A percentile compares a stretch with the other conserved stretches of the same genome.
phyloP scores from a whole-genome alignment of 352 stramenopile genomes.

The Phytophthora palmivora region DNA sequence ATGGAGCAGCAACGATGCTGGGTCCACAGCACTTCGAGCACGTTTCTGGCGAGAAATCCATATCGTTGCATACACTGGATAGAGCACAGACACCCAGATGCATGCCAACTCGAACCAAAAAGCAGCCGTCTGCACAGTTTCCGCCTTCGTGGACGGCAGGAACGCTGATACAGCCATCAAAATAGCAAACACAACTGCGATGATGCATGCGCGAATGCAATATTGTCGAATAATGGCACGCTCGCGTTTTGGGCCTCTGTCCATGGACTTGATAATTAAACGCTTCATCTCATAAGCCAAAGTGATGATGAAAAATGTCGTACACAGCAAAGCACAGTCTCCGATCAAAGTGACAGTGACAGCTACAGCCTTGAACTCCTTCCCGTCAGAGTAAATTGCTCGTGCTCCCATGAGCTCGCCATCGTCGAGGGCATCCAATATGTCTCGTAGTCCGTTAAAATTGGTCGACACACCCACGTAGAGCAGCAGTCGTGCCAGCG shows the following conservation, averaged over 20 bases:
- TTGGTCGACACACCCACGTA: constrained; percentile 63
- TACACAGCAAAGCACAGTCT: constrained; percentile 65
- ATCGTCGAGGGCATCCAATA: constrained; percentile 54
- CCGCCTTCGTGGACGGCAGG: constrained; percentile 41
- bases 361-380: constrained; percentile 44
- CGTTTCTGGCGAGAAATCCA: constrained; percentile 60
- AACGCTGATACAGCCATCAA: constrained; percentile 44
- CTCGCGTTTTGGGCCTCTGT: constrained; percentile 57
- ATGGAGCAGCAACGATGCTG: constrained; percentile 53
- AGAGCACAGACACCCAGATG: constrained; percentile 65
- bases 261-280: constrained; percentile 74
- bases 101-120: constrained; percentile 57
- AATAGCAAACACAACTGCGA: constrained; percentile 44
- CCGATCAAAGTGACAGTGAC: constrained; percentile 59
- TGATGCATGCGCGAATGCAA: constrained; percentile 47
- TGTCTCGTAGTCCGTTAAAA: constrained; percentile 55
- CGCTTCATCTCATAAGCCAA: constrained; percentile 74
- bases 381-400: constrained; percentile 51
- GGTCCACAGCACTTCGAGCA: constrained; percentile 46
- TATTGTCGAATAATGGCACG: constrained; percentile 63
- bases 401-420: constrained; percentile 60
- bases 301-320: constrained; percentile 69
- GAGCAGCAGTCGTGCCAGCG: constrained; percentile 54
- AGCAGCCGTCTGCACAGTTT: constrained; percentile 40
- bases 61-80: constrained; percentile 57